These are phyloP conservation scores for Thielaviopsis punctulata DNA, from an alignment of 2,329 filamentous ascomycete genomes.

Conservation along the genomic window DNA sequence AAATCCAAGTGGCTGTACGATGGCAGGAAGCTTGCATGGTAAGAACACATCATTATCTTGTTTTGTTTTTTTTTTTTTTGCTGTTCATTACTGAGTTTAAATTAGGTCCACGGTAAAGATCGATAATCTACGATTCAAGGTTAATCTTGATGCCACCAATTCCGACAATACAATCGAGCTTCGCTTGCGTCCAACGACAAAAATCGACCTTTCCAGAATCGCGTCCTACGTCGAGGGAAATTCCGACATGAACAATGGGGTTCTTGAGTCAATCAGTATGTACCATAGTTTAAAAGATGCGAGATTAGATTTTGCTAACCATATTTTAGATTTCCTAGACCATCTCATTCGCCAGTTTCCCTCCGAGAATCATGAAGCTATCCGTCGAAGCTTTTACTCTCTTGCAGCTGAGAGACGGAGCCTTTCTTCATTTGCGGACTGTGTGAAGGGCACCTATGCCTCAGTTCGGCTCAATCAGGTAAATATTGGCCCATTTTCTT, in stretches of 20 bases:
- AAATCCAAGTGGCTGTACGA: slow-evolving; percentile 52
- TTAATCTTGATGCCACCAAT: slow-evolving; percentile 52
- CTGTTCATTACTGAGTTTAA: slow-evolving; percentile 12
- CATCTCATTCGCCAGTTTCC: slow-evolving; percentile 75
- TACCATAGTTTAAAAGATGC: background rate
- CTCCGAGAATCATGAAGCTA: slow-evolving; percentile 44
- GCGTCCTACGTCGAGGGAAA: slow-evolving; percentile 46
- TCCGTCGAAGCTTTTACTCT: slow-evolving; percentile 74
- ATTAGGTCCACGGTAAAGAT: slow-evolving; percentile 19
- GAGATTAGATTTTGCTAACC: background rate
- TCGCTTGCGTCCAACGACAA: slow-evolving; percentile 45
- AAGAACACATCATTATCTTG: slow-evolving; percentile 15
- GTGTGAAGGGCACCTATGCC: slow-evolving; percentile 78
- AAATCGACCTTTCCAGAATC: slow-evolving; percentile 50
- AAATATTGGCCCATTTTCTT: background rate
- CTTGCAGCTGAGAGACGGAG: slow-evolving; percentile 27
- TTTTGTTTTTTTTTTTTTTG: too few relatives aligned
- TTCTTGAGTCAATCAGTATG: slow-evolving; percentile 56
- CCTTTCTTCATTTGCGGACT: slow-evolving; percentile 47
- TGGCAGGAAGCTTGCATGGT: slow-evolving; percentile 77
- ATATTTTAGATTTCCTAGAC: slow-evolving; percentile 50
- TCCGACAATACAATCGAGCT: slow-evolving; percentile 38
- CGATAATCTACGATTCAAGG: slow-evolving; percentile 32
- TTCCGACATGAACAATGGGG: slow-evolving; percentile 42
- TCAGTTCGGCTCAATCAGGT: slow-evolving; percentile 58